These are phyloP conservation scores for Cantharellus cinnabarinus DNA, from an alignment of 768 basidiomycete genomes.

Conservation along the genomic window DNA sequence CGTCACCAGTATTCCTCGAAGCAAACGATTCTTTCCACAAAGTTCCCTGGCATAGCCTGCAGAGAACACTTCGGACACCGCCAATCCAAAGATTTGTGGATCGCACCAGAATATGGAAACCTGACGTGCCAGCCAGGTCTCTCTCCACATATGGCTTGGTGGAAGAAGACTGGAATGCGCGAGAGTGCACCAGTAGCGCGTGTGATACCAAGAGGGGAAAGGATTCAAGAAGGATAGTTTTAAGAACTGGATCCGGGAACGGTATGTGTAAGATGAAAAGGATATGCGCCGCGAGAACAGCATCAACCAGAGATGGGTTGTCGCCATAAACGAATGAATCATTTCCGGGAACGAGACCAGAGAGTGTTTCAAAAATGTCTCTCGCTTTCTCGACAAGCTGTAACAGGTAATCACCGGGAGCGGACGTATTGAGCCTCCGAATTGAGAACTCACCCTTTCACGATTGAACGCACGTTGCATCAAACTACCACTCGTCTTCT, in stretches of 20 bases:
- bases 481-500: conserved; percentile 13
- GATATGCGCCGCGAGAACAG: conserved; percentile 46
- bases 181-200: conserved; percentile 15
- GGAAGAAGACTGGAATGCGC: too few species aligned
- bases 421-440: background rate
- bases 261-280: conserved; percentile 37
- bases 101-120: too few species aligned
- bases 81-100: too few species aligned
- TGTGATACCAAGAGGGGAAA: conserved; percentile 41
- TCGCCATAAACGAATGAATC: conserved; percentile 32
- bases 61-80: too few species aligned
- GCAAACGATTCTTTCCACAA: too few species aligned
- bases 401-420: background rate
- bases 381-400: conserved; percentile 43
- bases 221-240: conserved; percentile 30
- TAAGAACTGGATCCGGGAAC: conserved; percentile 40
- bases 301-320: conserved; percentile 44
- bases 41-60: too few species aligned
- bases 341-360: conserved; percentile 27
- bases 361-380: conserved; percentile 35
- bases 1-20: too few species aligned
- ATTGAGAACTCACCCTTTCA: conserved; percentile 30
- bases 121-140: too few species aligned
- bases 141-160: too few species aligned
- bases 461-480: conserved; percentile 29